Evolutionary conservation across 108 stramenopile species (phyloP), one percentile per base, ranked within the genome.

Genomic region (Pseudonitzschia delicatissima): DNA sequence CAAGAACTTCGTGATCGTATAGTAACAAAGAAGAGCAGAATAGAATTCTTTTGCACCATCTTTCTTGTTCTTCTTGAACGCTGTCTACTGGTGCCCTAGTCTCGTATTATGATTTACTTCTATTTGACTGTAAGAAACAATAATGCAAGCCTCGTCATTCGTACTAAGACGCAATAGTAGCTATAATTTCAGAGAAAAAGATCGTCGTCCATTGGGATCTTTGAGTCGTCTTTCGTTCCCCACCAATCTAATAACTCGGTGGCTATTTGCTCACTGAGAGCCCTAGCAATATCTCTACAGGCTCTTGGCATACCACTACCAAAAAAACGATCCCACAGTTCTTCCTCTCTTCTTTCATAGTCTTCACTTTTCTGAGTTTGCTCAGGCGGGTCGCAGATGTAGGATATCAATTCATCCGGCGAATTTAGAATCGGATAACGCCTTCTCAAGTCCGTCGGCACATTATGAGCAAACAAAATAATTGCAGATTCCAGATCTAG

Each of bases 371-470:
- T 32, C 55, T 4, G 1, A 2, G 31, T 12, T 33, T 34, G 28
- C 33, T 57, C 29, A 1, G 55, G 55, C 13, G 33, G 33, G 29
- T 57, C 31, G 9, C 29, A 34, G 17, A 57, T 15, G 25, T 57
- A 34, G 8, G 29, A 33, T 18, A 31, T 33, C 55, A 57, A 34
- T 21, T 48, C 23, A 2, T 57, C 55, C 4, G 33, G 11, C n/a
- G 55, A 57, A 33, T 57, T 57, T 26, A 57, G 33, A 18, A 57
- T 57, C 12, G 55, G 55, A 57, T 57, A 12, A 17, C 33, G 29
- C 33, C 55, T 7, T 57, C 55, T 13, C 1, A 27, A 3, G 25
- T 31, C 27, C 27, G 29, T 3, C 1, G 29, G 55, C 3, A 57
- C 18, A 33, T 18, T 33, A 12, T 57, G 21, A 2, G 55, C 55